These are phyloP conservation scores for Pelargonium citronellum DNA, from an alignment of 441 rosid species.

Conservation along the genomic window DNA sequence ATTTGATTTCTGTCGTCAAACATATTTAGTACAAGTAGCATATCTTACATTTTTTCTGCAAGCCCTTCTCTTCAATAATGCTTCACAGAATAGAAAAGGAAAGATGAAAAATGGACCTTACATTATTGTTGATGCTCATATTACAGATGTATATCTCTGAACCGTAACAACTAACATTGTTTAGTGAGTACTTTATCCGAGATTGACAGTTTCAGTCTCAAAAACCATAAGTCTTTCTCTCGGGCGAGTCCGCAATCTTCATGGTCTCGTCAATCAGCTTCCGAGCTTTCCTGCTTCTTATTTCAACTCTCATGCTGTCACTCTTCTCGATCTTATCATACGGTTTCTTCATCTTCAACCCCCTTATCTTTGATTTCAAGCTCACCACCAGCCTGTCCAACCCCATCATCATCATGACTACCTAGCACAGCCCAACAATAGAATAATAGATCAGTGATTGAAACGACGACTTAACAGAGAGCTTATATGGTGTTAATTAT, in stretches of 20 bases:
- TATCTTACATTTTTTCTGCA: background rate
- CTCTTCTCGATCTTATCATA: conserved; percentile 90
- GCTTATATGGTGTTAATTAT: too few relatives aligned
- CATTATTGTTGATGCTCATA: background rate
- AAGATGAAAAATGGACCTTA: background rate
- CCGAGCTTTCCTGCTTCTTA: conserved; percentile 71
- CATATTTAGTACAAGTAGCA: background rate
- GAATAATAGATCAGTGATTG: background rate
- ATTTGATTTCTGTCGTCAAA: background rate
- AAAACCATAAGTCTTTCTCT: conserved; percentile 39
- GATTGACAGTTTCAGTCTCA: conserved; percentile 14
- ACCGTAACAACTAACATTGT: background rate
- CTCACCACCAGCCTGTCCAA: conserved; percentile 48
- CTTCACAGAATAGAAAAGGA: background rate
- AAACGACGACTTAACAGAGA: background rate
- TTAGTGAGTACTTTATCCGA: background rate
- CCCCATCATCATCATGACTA: conserved; percentile 44
- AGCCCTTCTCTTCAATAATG: background rate
- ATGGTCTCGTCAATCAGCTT: conserved; percentile 66
- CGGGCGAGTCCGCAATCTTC: conserved; percentile 77
- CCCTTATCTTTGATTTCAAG: conserved; percentile 64
- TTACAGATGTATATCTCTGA: background rate
- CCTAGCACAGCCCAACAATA: background rate
- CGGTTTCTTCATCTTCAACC: conserved; percentile 50
- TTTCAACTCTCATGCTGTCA: conserved; percentile 85